A percentile compares a stretch with the other conserved stretches of the same genome.
These are phyloP conservation scores for Murraya paniculata DNA, from an alignment of 345 rosid genomes.

Conservation along the genomic window DNA sequence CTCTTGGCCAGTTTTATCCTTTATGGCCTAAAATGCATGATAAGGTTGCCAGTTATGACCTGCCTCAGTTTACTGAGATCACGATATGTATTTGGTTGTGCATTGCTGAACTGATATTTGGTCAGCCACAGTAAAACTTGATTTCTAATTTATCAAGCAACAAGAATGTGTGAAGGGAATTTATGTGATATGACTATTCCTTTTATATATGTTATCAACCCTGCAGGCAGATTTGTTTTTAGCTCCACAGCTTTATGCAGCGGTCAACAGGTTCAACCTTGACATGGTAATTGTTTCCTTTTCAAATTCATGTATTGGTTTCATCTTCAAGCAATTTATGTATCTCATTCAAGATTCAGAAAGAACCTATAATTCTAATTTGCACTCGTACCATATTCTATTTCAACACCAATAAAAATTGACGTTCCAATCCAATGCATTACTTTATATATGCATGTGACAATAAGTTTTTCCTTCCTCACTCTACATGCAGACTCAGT, in stretches of 20 bases:
- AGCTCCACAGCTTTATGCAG: conserved; percentile 66
- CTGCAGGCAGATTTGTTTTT: conserved; percentile 87
- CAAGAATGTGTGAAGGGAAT: background rate
- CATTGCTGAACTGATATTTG: background rate
- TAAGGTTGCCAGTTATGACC: background rate
- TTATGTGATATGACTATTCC: background rate
- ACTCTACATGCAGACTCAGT: conserved; percentile 57
- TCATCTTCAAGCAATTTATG: background rate
- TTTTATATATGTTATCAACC: conserved; percentile 1
- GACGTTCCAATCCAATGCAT: too few relatives aligned
- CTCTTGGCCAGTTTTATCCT: background rate
- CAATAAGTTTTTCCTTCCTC: too few relatives aligned
- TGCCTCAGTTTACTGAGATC: background rate
- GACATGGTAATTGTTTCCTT: conserved; percentile 55
- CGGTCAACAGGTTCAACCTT: conserved; percentile 51
- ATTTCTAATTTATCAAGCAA: background rate
- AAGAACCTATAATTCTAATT: background rate
- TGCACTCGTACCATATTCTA: background rate
- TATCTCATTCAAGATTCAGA: background rate
- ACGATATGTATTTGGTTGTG: background rate
- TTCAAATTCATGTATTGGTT: background rate
- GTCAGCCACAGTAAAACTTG: background rate
- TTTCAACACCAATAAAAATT: too few relatives aligned
- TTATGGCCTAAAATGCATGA: background rate
- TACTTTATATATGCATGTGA: too few relatives aligned